Evolutionary conservation across 805 yeast species (phyloP).

Genomic region (Ogataea neopini): DNA sequence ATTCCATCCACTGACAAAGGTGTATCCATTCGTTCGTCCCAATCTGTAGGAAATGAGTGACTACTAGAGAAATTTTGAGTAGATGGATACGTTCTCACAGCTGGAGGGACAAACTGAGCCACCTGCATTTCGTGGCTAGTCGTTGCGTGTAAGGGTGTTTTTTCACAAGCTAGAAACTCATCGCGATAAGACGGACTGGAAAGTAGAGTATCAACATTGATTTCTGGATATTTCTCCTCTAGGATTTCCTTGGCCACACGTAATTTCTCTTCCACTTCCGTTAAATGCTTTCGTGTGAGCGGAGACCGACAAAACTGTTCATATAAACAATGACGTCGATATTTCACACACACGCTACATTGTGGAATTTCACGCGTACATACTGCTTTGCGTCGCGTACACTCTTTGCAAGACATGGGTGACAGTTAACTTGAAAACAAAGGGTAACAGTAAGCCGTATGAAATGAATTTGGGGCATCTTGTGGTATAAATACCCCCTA

Average conservation of each 20-base stretch:
- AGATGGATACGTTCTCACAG: not conserved
- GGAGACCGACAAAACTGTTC: conserved; percentile 16
- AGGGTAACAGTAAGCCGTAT: not conserved
- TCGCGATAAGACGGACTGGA: conserved; percentile 6
- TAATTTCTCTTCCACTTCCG: conserved; percentile 19
- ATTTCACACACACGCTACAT: conserved; percentile 15
- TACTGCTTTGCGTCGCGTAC: conserved; percentile 16
- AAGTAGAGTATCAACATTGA: conserved; percentile 11
- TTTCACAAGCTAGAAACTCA: not conserved
- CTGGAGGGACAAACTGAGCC: conserved; percentile 15
- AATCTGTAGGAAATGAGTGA: not conserved
- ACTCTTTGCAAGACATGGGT: conserved; percentile 19
- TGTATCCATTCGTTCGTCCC: conserved; percentile 2
- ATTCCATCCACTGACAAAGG: conserved; percentile 15
- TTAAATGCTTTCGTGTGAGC: conserved; percentile 18
- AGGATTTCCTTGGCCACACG: conserved; percentile 11
- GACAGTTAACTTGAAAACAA: not conserved
- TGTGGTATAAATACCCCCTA: conserved; percentile 2
- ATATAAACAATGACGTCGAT: conserved; percentile 18
- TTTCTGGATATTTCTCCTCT: conserved; percentile 4
- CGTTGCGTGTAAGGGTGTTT: not conserved
- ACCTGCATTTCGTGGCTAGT: conserved; percentile 2
- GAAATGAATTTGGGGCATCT: not conserved
- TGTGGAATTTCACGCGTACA: conserved; percentile 20
- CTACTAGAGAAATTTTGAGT: not conserved